Evolutionary conservation across 768 basidiomycete genomes (phyloP).

Genomic region (Cystobasidium tubakii): DNA sequence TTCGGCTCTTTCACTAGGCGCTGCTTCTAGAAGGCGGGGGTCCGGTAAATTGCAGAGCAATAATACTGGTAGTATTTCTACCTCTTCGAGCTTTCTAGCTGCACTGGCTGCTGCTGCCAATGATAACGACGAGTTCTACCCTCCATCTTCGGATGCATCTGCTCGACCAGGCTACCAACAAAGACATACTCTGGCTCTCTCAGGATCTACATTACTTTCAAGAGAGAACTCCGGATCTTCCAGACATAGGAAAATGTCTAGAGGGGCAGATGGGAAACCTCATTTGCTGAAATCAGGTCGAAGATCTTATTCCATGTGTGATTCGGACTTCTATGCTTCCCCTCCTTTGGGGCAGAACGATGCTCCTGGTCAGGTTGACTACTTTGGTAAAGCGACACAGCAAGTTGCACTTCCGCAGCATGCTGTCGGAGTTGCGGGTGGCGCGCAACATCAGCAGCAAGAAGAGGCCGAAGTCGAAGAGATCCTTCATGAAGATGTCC

Average conservation of each 20-base stretch:
- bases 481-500: conserved; percentile 11
- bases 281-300: conserved; percentile 2
- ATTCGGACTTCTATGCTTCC: conserved; percentile 34
- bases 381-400: conserved; percentile 6
- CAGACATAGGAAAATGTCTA: conserved; percentile 30
- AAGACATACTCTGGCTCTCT: neutral
- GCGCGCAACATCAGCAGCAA: neutral
- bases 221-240: conserved; percentile 2
- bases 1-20: conserved; percentile 6
- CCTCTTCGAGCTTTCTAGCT: neutral
- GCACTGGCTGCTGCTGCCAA: neutral
- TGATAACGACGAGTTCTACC: neutral
- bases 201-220: neutral
- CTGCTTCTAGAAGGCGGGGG: conserved; percentile 13
- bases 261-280: conserved; percentile 22
- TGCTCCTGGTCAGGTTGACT: neutral
- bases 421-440: neutral
- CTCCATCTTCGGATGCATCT: neutral
- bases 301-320: conserved; percentile 31
- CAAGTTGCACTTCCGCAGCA: neutral
- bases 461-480: neutral
- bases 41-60: conserved; percentile 14
- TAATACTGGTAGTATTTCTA: neutral
- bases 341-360: conserved; percentile 10
- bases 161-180: neutral